These are phyloP conservation scores for Exophiala dermatitidis DNA, from an alignment of 2,329 filamentous ascomycete species.

Conservation along the genomic window DNA sequence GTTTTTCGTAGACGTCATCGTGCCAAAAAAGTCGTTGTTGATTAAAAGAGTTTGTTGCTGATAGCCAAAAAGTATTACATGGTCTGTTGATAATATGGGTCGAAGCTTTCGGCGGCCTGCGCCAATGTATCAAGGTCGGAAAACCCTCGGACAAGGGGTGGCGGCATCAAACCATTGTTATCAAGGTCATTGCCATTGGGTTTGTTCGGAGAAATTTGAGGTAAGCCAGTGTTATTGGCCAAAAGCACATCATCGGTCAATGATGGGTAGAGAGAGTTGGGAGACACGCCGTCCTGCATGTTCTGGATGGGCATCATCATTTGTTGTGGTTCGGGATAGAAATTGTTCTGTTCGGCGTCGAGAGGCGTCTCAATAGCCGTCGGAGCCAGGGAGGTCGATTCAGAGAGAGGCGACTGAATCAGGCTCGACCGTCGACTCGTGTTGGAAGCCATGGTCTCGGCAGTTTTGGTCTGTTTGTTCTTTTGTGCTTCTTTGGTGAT, in stretches of 20 bases:
- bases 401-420: slow-evolving; percentile 25
- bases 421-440: slow-evolving; percentile 18
- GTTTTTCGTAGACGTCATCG: neutral
- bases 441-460: slow-evolving; percentile 12
- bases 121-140: slow-evolving; percentile 28
- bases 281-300: slow-evolving; percentile 21
- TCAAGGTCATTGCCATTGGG: neutral
- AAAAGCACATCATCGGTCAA: slow-evolving; percentile 22
- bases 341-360: slow-evolving; percentile 13
- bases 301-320: slow-evolving; percentile 20
- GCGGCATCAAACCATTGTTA: slow-evolving; percentile 12
- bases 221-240: neutral
- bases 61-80: slow-evolving; percentile 10
- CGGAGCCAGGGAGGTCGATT: slow-evolving; percentile 23
- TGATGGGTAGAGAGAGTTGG: slow-evolving; percentile 24
- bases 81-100: slow-evolving; percentile 22
- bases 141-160: slow-evolving; percentile 22
- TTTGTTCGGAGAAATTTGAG: slow-evolving; percentile 10
- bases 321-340: slow-evolving; percentile 18
- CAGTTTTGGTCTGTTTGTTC: slow-evolving; percentile 14
- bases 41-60: neutral
- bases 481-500: slow-evolving; percentile 26
- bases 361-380: slow-evolving; percentile 22
- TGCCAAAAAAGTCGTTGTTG: neutral
- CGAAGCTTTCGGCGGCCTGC: slow-evolving; percentile 25